These are phyloP conservation scores for Thymus mandschuricus DNA, from an alignment of 257 asterid species.

Conservation along the genomic window DNA sequence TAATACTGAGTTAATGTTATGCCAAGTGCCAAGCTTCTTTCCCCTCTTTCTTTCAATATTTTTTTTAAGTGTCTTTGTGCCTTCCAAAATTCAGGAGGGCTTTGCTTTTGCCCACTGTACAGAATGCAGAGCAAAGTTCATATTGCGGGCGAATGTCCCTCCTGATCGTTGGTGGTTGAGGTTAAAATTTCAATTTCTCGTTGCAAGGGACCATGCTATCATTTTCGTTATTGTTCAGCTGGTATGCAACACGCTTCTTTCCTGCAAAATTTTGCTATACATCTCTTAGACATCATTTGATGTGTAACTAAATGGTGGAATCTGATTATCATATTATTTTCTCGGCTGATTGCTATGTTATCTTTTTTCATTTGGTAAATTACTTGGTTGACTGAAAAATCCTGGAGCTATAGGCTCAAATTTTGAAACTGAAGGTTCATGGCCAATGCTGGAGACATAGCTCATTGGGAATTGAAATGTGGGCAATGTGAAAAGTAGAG, in stretches of 20 bases:
- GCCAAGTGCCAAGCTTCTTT: not conserved
- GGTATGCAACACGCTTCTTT: conserved; percentile 55
- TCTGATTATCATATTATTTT: not conserved
- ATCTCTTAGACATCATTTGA: not conserved
- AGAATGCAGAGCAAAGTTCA: conserved; percentile 94
- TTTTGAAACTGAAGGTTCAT: not conserved
- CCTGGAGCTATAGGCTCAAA: not conserved
- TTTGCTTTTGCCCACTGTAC: conserved; percentile 99
- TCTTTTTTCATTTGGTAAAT: no score
- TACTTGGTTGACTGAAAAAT: no score
- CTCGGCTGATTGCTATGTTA: no score
- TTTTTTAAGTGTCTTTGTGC: conserved; percentile 24
- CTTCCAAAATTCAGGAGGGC: conserved; percentile 80
- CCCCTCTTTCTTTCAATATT: conserved; percentile 1
- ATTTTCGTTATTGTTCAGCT: conserved; percentile 92
- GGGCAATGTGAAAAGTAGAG: not conserved
- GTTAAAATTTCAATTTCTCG: conserved; percentile 92
- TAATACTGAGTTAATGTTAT: conserved; percentile 5
- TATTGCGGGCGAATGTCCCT: conserved; percentile 96
- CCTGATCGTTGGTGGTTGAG: conserved; percentile 99
- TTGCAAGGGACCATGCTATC: conserved; percentile 94
- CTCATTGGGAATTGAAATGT: not conserved
- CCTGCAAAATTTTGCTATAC: conserved; percentile 9
- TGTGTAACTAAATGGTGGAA: conserved; percentile 1
- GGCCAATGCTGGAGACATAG: not conserved